A percentile compares a stretch with the other conserved stretches of the same genome.
Evolutionary conservation across 176 grass and related monocot species (phyloP).

Genomic region (Areca catechu): DNA sequence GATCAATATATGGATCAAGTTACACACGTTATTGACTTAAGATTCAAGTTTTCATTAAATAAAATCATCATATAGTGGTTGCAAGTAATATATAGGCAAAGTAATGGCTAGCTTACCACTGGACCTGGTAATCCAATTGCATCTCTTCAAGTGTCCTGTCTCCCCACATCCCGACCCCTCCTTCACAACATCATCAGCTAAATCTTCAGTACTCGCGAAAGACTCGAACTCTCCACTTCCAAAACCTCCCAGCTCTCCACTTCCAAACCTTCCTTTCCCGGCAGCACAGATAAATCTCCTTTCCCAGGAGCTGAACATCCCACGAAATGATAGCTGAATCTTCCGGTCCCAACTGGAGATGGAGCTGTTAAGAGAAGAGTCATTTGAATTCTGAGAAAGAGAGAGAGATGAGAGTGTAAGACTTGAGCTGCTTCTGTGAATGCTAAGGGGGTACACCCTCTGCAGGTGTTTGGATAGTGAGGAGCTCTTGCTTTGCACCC

Average conservation of each 20-base stretch:
- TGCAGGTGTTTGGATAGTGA: conserved; percentile 45
- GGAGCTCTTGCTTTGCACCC: conserved; percentile 42
- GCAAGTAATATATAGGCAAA: neutral
- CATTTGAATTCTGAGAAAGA: conserved; percentile 91
- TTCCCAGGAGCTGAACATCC: conserved; percentile 49
- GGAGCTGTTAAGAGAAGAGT: conserved; percentile 87
- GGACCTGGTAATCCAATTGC: conserved; percentile 89
- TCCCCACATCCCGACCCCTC: conserved; percentile 45
- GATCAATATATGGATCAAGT: no score
- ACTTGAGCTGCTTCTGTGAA: conserved; percentile 64
- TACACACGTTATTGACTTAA: no score
- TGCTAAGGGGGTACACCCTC: conserved; percentile 58
- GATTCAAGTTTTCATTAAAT: no score
- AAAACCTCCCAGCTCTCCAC: conserved; percentile 14
- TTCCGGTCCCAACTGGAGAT: conserved; percentile 90
- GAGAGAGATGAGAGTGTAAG: conserved; percentile 87
- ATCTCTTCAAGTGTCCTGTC: conserved; percentile 48
- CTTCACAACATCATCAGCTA: conserved; percentile 27
- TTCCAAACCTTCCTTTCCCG: conserved; percentile 36
- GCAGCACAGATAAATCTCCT: conserved; percentile 31
- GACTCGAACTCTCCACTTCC: conserved; percentile 15
- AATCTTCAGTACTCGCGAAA: conserved; percentile 18
- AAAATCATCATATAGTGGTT: no score
- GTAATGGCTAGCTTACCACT: conserved; percentile 58
- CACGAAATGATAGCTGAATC: conserved; percentile 44